These are phyloP conservation scores for Entomortierella chlamydospora DNA, from an alignment of 192 early-diverging fungal species.

Conservation along the genomic window DNA sequence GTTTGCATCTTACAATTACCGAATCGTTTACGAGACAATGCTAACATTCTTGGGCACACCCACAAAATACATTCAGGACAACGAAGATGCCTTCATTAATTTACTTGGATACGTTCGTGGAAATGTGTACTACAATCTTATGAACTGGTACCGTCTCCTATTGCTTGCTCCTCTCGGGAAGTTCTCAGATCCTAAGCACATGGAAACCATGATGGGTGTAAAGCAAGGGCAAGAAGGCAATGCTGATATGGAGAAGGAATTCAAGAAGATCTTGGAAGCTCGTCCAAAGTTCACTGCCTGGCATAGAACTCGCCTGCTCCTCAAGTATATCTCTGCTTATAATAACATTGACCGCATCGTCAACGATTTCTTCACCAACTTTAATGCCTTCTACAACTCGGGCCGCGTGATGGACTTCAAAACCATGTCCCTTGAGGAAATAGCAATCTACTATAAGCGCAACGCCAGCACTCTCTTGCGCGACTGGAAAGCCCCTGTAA, in stretches of 20 bases:
- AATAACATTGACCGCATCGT: slow-evolving; percentile 50
- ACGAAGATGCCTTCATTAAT: slow-evolving; percentile 45
- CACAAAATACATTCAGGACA: slow-evolving; percentile 29
- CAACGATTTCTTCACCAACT: slow-evolving; percentile 45
- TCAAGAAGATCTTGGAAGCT: slow-evolving; percentile 44
- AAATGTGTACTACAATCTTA: slow-evolving; percentile 53
- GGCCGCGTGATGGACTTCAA: slow-evolving; percentile 47
- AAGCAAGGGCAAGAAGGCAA: slow-evolving; percentile 52
- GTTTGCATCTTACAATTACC: slow-evolving; percentile 51
- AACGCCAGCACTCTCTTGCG: slow-evolving; percentile 40
- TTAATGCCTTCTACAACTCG: slow-evolving; percentile 41
- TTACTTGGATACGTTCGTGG: slow-evolving; percentile 46
- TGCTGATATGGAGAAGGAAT: slow-evolving; percentile 49
- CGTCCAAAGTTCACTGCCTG: slow-evolving; percentile 46
- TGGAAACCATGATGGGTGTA: slow-evolving; percentile 57
- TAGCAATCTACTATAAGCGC: slow-evolving; percentile 32
- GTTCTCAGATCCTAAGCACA: slow-evolving; percentile 53
- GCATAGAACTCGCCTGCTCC: slow-evolving; percentile 30
- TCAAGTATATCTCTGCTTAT: slow-evolving; percentile 49
- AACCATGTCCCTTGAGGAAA: slow-evolving; percentile 44
- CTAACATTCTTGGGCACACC: slow-evolving; percentile 43
- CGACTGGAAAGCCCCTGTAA: slow-evolving; percentile 49
- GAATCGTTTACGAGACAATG: slow-evolving; percentile 54
- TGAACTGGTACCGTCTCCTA: slow-evolving; percentile 53
- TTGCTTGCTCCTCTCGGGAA: slow-evolving; percentile 43